These are phyloP conservation scores for Sisymbrium altissimum DNA, from an alignment of 345 rosid genomes.

Conservation along the genomic window DNA sequence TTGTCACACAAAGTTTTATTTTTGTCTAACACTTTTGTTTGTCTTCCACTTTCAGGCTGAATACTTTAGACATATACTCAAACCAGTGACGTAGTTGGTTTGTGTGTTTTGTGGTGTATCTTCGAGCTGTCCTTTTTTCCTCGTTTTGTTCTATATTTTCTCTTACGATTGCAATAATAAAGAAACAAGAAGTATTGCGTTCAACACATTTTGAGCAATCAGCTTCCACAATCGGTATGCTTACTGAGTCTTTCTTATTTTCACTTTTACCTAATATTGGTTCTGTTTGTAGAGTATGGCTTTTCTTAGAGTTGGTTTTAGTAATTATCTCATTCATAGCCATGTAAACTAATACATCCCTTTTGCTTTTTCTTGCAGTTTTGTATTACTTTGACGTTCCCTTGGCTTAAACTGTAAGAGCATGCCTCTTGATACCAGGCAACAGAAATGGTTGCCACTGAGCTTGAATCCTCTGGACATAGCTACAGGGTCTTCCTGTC, in stretches of 20 bases:
- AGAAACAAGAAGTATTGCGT: conserved; percentile 36
- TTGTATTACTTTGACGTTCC: conserved; percentile 31
- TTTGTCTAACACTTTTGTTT: conserved; percentile 6
- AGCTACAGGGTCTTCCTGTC: conserved; percentile 33
- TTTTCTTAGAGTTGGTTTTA: neutral
- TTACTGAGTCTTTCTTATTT: conserved; percentile 3
- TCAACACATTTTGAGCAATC: conserved; percentile 33
- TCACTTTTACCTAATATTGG: neutral
- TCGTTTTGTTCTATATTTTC: conserved; percentile 24
- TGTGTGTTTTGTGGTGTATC: conserved; percentile 23
- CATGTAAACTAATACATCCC: conserved; percentile 32
- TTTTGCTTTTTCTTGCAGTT: conserved; percentile 17
- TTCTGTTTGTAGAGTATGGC: neutral
- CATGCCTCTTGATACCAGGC: conserved; percentile 41
- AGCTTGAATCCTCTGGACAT: conserved; percentile 37
- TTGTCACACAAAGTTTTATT: neutral
- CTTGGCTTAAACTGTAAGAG: conserved; percentile 46
- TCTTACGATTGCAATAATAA: conserved; percentile 38
- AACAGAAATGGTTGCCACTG: conserved; percentile 44
- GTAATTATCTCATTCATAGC: conserved; percentile 37
- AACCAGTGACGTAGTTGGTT: conserved; percentile 92
- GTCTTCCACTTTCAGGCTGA: conserved; percentile 64
- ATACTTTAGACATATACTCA: conserved; percentile 91
- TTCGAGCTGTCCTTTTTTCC: conserved; percentile 39
- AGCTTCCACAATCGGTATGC: conserved; percentile 43